Evolutionary conservation across 352 stramenopile genomes (phyloP), one percentile per base, ranked within the genome.

Genomic region (Pythium sp.): DNA sequence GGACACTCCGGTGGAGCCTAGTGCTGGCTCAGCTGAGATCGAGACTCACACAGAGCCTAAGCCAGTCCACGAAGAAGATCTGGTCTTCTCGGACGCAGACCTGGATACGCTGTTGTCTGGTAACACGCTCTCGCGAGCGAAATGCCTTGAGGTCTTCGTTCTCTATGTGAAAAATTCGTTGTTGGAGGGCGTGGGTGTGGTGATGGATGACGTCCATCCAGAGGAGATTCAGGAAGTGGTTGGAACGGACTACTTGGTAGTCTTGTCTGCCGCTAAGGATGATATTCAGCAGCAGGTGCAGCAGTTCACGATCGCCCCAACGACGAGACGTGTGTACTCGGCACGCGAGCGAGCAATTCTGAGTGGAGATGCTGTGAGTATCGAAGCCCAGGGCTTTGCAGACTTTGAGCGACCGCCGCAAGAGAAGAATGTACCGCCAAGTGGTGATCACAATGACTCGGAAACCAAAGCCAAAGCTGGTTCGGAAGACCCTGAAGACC

Each of bases 161-260:
- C 66, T 75, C 26, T 84, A 83, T 57, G 79, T 70, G 22, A 75
- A 60, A 18, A 65, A 71, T 9, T 79, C 62, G 1, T 67, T 90
- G 1, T 69, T 90, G 6, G 80, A 68, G 49, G 84, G 84, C 38
- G 68, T 91, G 8, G 85, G 85, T 2, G 72, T 92, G 41, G 72
- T 91, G 22, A 49, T 92, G 46, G 85, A 93, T 55, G 82, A 90
- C 58, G 72, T 93, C 8, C 78, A 87, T 26, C 81, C 82, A 12
- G 53, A 3, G 5, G 80, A 91, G 43, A 58, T 89, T 9, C 68
- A 66, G 15, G n/a, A 43, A n/a, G 34, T 54, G 30, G 62, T 85
- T n/a, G 58, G 60, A 34, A 38, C 78, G 11, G 80, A 92, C 61
- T 91, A 88, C 58, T 64, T 93, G 51, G 62, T 93, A 9, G 63